phyloP scores from a whole-genome alignment of 208 protist species.

The Trypanosoma theileri region DNA sequence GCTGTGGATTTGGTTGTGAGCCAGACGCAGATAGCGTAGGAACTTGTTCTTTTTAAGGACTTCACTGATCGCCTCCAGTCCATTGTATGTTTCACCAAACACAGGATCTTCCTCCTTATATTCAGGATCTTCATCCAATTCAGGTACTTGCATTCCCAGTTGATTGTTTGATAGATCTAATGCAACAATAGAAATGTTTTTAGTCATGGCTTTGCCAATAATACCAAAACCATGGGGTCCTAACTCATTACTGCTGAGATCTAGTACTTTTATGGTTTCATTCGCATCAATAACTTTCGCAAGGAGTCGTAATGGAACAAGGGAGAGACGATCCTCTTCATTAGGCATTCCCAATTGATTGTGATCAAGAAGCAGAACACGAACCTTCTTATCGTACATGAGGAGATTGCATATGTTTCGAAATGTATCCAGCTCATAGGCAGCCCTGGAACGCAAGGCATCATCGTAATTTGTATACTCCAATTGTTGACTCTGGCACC shows the following conservation, averaged over 20 bases:
- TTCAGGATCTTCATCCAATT: slow-evolving; percentile 75
- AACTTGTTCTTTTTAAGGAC: slow-evolving; percentile 93
- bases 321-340: slow-evolving; percentile 39
- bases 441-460: slow-evolving; percentile 50
- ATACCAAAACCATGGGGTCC: slow-evolving; percentile 80
- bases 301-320: slow-evolving; percentile 49
- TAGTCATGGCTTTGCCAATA: slow-evolving; percentile 80
- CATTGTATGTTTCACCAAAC: slow-evolving; percentile 75
- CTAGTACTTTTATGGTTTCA: slow-evolving; percentile 73
- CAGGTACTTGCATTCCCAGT: slow-evolving; percentile 38
- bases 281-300: slow-evolving; percentile 74
- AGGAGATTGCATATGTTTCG: slow-evolving; percentile 62
- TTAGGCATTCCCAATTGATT: slow-evolving; percentile 43
- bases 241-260: slow-evolving; percentile 74
- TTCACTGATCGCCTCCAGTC: slow-evolving; percentile 80
- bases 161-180: slow-evolving; percentile 78
- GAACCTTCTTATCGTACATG: slow-evolving; percentile 38
- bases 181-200: slow-evolving; percentile 72
- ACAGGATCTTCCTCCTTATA: slow-evolving; percentile 73
- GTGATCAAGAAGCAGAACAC: slow-evolving; percentile 48
- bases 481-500: slow-evolving; percentile 54
- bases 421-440: slow-evolving; percentile 67
- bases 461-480: slow-evolving; percentile 56
- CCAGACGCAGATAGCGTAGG: slow-evolving; percentile 66
- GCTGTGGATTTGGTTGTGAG: slow-evolving; percentile 78